Evolutionary conservation across 805 yeast species (phyloP).

Genomic region (Yarrowia bubula): DNA sequence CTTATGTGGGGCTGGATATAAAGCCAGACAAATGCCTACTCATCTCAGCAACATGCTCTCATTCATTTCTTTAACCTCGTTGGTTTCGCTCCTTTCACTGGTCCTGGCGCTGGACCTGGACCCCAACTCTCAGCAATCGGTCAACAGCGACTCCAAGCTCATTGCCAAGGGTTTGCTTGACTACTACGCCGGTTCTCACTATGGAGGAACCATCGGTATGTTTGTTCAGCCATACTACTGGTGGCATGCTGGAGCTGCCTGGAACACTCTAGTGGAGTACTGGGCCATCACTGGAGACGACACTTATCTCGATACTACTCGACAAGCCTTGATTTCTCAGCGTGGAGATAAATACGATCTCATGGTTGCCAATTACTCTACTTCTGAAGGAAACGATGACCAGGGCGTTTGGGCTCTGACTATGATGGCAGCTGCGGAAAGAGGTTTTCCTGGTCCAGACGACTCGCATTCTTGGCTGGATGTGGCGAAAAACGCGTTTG

Average conservation of each 20-base stretch:
- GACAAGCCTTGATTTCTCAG: slow-evolving; percentile 63
- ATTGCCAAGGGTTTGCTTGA: slow-evolving; percentile 73
- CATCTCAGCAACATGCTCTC: too few species aligned
- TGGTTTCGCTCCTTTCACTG: slow-evolving; percentile 8
- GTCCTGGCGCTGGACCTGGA: slow-evolving; percentile 31
- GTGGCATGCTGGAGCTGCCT: slow-evolving; percentile 91
- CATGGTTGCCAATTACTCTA: slow-evolving; percentile 75
- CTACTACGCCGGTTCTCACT: slow-evolving; percentile 66
- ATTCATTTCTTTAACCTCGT: too few species aligned
- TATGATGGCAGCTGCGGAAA: slow-evolving; percentile 79
- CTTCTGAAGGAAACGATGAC: slow-evolving; percentile 90
- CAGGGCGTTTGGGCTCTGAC: slow-evolving; percentile 93
- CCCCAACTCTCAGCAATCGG: slow-evolving; percentile 30
- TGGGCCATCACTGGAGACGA: slow-evolving; percentile 67
- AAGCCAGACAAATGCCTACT: too few species aligned
- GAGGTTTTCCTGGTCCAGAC: slow-evolving; percentile 74
- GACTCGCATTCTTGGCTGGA: slow-evolving; percentile 71
- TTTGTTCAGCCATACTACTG: slow-evolving; percentile 75
- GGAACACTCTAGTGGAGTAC: slow-evolving; percentile 67
- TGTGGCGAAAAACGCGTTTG: slow-evolving; percentile 78
- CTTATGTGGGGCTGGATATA: slow-evolving; percentile 22
- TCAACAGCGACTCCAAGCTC: slow-evolving; percentile 52
- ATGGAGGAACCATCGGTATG: slow-evolving; percentile 72
- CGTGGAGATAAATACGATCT: slow-evolving; percentile 63
- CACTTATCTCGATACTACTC: slow-evolving; percentile 58